Evolutionary conservation across 2,329 filamentous ascomycete genomes (phyloP).

Genomic region (Bretziella fagacearum): DNA sequence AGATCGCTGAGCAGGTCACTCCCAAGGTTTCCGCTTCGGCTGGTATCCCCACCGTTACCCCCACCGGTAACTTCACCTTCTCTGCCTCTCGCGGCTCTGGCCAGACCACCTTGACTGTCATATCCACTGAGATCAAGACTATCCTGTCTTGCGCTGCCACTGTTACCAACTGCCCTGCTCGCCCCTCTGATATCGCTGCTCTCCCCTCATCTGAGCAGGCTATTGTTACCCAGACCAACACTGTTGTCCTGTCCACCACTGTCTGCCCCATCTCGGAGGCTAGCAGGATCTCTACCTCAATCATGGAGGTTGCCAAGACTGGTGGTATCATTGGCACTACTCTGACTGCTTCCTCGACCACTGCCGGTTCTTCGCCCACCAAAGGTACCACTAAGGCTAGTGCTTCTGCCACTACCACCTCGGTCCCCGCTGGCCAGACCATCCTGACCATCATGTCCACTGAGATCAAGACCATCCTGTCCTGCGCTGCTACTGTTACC

Average conservation of each 20-base stretch:
- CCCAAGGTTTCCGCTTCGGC: slow-evolving; percentile 1
- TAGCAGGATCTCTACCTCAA: slow-evolving; percentile 25
- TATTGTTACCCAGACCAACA: slow-evolving; percentile 24
- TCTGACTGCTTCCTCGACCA: slow-evolving; percentile 22
- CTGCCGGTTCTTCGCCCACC: slow-evolving; percentile 20
- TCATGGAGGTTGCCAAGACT: slow-evolving; percentile 23
- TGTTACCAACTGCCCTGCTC: slow-evolving; percentile 37
- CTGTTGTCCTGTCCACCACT: slow-evolving; percentile 24
- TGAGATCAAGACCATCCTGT: slow-evolving; percentile 8
- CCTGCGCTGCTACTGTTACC: slow-evolving; percentile 31
- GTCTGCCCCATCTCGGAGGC: slow-evolving; percentile 31
- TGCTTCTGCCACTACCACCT: slow-evolving; percentile 3
- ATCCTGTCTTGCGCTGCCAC: slow-evolving; percentile 40
- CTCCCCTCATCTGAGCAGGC: slow-evolving; percentile 23
- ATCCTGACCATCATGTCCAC: slow-evolving; percentile 29
- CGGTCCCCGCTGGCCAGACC: slow-evolving; percentile 18
- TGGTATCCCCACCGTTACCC: neutral
- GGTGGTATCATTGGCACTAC: slow-evolving; percentile 25
- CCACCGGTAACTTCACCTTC: slow-evolving; percentile 13
- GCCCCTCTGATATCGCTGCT: slow-evolving; percentile 20
- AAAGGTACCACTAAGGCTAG: slow-evolving; percentile 18
- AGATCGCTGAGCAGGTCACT: slow-evolving; percentile 1
- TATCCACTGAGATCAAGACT: slow-evolving; percentile 37
- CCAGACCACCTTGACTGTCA: slow-evolving; percentile 30
- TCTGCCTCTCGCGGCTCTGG: slow-evolving; percentile 16